phyloP scores from a whole-genome alignment of 768 basidiomycete species.

The Mycena amicta region DNA sequence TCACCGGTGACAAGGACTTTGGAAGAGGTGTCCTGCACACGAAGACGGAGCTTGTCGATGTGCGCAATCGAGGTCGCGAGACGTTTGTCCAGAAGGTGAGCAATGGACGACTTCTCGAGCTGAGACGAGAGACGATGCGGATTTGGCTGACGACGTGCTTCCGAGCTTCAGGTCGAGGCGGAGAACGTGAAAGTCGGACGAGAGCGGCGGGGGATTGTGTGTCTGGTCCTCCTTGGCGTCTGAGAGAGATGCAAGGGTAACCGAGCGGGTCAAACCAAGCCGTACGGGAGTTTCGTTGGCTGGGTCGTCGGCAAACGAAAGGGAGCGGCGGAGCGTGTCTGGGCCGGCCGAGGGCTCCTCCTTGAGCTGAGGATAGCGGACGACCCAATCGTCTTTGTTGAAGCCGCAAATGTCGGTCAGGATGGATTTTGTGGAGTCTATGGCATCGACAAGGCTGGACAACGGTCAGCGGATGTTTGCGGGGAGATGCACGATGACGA shows the following conservation, averaged over 20 bases:
- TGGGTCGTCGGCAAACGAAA: conserved; percentile 88
- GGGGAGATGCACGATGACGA: conserved; percentile 30
- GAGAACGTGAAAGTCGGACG: conserved; percentile 80
- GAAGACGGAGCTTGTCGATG: conserved; percentile 80
- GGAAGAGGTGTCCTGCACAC: conserved; percentile 89
- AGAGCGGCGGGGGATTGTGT: conserved; percentile 34
- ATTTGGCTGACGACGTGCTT: conserved; percentile 62
- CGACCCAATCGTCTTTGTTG: conserved; percentile 85
- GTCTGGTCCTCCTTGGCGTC: conserved; percentile 47
- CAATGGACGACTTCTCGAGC: conserved; percentile 90
- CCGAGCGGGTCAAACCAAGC: conserved; percentile 54
- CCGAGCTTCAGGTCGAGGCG: conserved; percentile 93
- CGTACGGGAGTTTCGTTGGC: conserved; percentile 64
- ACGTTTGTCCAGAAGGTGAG: conserved; percentile 87
- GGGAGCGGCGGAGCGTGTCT: conserved; percentile 59
- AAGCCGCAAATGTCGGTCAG: conserved; percentile 73
- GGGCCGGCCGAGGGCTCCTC: conserved; percentile 39
- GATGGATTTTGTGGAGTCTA: conserved; percentile 70
- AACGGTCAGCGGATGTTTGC: conserved; percentile 11
- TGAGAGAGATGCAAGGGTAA: conserved; percentile 57
- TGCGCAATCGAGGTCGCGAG: conserved; percentile 74
- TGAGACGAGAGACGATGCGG: conserved; percentile 81
- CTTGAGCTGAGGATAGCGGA: conserved; percentile 81
- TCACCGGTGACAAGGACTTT: conserved; percentile 98
- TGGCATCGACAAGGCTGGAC: conserved; percentile 71